phyloP scores from a whole-genome alignment of 2,329 filamentous ascomycete species.

The Colletotrichum kahawae region DNA sequence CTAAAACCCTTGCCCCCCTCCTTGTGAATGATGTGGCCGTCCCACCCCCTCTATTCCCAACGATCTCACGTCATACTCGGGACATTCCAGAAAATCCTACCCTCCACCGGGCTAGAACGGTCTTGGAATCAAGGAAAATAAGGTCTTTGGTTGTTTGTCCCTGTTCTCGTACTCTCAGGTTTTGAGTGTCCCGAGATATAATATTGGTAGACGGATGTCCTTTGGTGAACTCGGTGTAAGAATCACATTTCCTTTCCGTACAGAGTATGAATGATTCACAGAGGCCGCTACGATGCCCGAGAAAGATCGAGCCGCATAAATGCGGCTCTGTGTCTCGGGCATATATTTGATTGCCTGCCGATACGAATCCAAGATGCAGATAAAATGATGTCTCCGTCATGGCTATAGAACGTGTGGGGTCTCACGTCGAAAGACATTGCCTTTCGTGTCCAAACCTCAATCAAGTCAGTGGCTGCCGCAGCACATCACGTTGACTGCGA shows the following conservation, averaged over 20 bases:
- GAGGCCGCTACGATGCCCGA: not conserved
- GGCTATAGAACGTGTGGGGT: not conserved
- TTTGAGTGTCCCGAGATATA: not conserved
- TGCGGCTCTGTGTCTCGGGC: not conserved
- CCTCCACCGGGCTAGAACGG: not conserved
- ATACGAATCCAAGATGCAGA: not conserved
- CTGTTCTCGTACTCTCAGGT: not conserved
- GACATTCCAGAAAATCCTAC: slow-evolving; percentile 7
- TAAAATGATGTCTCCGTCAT: not conserved
- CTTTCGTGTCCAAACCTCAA: not conserved
- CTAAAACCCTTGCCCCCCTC: not conserved
- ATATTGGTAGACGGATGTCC: not conserved
- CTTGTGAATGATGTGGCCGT: not conserved
- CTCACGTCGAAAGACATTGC: not conserved
- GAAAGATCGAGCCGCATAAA: not conserved
- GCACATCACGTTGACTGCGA: not conserved
- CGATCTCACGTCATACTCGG: slow-evolving; percentile 18
- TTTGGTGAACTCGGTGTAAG: not conserved
- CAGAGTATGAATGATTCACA: not conserved
- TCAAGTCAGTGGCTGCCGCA: not conserved
- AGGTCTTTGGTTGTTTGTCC: not conserved
- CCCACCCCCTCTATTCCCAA: not conserved
- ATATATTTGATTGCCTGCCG: not conserved
- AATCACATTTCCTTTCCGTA: not conserved
- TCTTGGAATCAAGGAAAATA: not conserved